Conservation (phyloP, 345 rosid genomes). For the Bruguiera parviflora region DNA sequence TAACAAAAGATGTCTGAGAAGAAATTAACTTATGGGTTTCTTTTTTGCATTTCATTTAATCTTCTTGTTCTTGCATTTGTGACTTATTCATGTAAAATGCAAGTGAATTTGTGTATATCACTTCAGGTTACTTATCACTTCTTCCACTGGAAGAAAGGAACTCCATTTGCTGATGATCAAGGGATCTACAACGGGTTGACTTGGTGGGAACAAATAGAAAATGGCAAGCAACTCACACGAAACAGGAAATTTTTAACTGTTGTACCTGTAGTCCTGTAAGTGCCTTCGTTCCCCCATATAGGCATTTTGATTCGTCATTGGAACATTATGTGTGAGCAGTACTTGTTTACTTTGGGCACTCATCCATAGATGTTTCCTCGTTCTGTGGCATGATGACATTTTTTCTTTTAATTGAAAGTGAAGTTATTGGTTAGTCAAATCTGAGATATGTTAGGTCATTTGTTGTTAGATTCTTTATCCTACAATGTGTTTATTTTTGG, state of each 20-base stretch:
- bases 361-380: too few relatives aligned
- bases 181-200: slow-evolving; percentile 91
- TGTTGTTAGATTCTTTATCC: neutral
- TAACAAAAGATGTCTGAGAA: neutral
- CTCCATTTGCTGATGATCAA: slow-evolving; percentile 97
- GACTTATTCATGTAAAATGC: neutral
- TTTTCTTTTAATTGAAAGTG: neutral
- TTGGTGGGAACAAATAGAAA: slow-evolving; percentile 99
- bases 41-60: neutral
- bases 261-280: slow-evolving; percentile 93
- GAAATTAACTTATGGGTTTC: neutral
- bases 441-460: neutral
- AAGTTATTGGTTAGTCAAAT: neutral
- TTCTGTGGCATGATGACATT: too few relatives aligned
- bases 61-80: neutral
- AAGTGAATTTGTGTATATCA: neutral
- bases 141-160: slow-evolving; percentile 99
- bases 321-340: neutral
- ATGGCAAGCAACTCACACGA: slow-evolving; percentile 91
- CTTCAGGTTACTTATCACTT: slow-evolving; percentile 88
- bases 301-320: neutral
- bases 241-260: slow-evolving; percentile 90
- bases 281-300: slow-evolving; percentile 2
- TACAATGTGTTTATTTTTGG: neutral
- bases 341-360: neutral